Percentiles rank a stretch among this genome's conserved stretches.
Conservation (phyloP, 2,329 filamentous ascomycete genomes). For the Paecilomyces variotii region DNA sequence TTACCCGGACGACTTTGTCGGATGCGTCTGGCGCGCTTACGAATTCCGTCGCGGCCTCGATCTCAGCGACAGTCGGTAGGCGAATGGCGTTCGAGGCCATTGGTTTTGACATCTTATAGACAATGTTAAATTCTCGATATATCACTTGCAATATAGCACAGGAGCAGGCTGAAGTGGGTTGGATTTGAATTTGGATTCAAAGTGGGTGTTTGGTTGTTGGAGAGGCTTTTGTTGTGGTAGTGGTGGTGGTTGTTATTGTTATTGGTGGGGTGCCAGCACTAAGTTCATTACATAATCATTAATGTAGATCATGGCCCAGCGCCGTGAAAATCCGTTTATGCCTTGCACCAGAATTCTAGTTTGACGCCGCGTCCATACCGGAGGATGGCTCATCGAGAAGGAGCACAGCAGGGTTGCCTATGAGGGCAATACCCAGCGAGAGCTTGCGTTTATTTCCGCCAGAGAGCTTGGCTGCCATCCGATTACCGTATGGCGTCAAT, state of each 20-base stretch:
- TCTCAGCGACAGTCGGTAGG: constrained; percentile 11
- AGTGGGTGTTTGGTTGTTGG: too few species aligned
- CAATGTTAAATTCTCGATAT: background rate
- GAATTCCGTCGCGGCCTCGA: constrained; percentile 11
- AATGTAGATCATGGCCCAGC: too few species aligned
- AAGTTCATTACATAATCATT: too few species aligned
- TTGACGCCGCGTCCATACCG: constrained; percentile 77
- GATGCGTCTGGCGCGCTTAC: constrained; percentile 8
- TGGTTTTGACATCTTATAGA: background rate
- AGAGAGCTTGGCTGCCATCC: constrained; percentile 72
- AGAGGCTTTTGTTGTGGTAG: too few species aligned
- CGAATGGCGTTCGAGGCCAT: background rate
- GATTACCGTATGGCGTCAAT: constrained; percentile 58
- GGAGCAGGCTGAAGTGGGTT: background rate
- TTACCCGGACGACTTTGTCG: constrained; percentile 12
- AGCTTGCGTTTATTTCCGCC: constrained; percentile 94
- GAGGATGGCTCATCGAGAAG: constrained; percentile 83
- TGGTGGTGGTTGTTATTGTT: too few species aligned
- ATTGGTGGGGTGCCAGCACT: too few species aligned
- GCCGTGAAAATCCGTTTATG: too few species aligned
- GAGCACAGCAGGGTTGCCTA: constrained; percentile 82
- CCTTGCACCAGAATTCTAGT: too few species aligned
- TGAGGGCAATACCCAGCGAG: constrained; percentile 78
- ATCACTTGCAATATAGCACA: background rate
- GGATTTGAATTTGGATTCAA: background rate